These are phyloP conservation scores for Cardiosporidium cionae DNA, from an alignment of 169 alveolate genomes.

Conservation along the genomic window DNA sequence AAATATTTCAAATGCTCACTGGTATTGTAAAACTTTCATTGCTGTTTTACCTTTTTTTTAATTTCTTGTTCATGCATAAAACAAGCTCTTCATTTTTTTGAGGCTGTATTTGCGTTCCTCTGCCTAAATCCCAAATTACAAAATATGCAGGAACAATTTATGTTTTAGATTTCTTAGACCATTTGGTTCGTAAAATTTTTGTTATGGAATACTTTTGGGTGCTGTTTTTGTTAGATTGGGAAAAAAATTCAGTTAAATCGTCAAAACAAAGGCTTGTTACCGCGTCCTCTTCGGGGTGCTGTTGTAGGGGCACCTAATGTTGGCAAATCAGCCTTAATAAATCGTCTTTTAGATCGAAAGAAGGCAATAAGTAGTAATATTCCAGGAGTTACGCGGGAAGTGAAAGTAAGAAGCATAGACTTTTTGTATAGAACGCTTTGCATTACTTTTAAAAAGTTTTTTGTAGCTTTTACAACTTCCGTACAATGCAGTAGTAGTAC, in stretches of 20 bases:
- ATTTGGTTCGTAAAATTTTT: background rate
- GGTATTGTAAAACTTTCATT: too few relatives aligned
- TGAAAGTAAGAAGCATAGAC: conserved; percentile 12
- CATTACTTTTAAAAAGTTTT: too few relatives aligned
- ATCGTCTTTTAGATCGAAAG: conserved; percentile 49
- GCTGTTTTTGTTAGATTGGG: conserved; percentile 4
- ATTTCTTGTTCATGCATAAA: background rate
- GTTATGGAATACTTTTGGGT: too few relatives aligned
- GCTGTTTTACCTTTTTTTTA: too few relatives aligned
- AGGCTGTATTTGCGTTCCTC: background rate
- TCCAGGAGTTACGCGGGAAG: conserved; percentile 56
- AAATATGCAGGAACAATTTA: background rate
- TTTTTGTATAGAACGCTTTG: too few relatives aligned
- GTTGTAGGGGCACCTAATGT: conserved; percentile 64
- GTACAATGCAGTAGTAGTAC: too few relatives aligned
- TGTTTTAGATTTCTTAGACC: background rate
- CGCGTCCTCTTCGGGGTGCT: conserved; percentile 55
- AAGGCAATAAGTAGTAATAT: conserved; percentile 44
- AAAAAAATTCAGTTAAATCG: background rate
- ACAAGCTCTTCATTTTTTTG: background rate
- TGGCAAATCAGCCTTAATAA: conserved; percentile 60
- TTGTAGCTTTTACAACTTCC: too few relatives aligned
- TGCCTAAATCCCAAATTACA: background rate
- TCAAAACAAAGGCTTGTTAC: background rate
- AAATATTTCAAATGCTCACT: too few relatives aligned